phyloP scores from a whole-genome alignment of 1,284 basidiomycete species.

The Moniliophthora roreri region DNA sequence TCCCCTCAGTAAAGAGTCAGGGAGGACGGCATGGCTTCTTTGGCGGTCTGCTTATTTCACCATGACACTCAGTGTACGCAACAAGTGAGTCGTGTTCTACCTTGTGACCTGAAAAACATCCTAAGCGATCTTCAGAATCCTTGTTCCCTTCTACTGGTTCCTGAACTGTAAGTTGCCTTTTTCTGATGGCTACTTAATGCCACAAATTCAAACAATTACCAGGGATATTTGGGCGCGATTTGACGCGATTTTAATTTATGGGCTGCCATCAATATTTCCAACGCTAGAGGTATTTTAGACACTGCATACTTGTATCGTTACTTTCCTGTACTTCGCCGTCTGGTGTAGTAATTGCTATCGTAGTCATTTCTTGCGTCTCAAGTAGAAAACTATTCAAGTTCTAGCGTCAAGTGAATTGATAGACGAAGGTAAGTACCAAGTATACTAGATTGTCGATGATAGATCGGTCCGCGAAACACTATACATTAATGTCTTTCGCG shows the following conservation, averaged over 20 bases:
- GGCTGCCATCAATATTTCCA: slow-evolving; percentile 2
- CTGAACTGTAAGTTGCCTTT: slow-evolving; percentile 47
- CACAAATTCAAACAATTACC: slow-evolving; percentile 21
- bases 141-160: slow-evolving; percentile 75
- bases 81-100: slow-evolving; percentile 50
- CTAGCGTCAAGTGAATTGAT: no score
- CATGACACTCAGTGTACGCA: slow-evolving; percentile 74
- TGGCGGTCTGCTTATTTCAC: slow-evolving; percentile 84
- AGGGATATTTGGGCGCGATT: slow-evolving; percentile 81
- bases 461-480: no score
- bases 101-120: slow-evolving; percentile 1
- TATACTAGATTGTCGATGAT: no score
- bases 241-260: slow-evolving; percentile 65
- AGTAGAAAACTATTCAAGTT: no score
- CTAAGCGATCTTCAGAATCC: slow-evolving; percentile 43
- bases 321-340: background rate
- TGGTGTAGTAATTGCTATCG: no score
- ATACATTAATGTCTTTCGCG: no score
- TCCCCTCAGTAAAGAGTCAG: slow-evolving; percentile 60
- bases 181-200: slow-evolving; percentile 2
- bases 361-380: no score
- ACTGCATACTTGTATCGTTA: no score
- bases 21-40: slow-evolving; percentile 73
- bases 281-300: slow-evolving; percentile 3
- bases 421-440: no score